A percentile compares a stretch with the other conserved stretches of the same genome.
phyloP scores from a whole-genome alignment of 2,329 filamentous ascomycete species.

The Trichoderma sp. region DNA sequence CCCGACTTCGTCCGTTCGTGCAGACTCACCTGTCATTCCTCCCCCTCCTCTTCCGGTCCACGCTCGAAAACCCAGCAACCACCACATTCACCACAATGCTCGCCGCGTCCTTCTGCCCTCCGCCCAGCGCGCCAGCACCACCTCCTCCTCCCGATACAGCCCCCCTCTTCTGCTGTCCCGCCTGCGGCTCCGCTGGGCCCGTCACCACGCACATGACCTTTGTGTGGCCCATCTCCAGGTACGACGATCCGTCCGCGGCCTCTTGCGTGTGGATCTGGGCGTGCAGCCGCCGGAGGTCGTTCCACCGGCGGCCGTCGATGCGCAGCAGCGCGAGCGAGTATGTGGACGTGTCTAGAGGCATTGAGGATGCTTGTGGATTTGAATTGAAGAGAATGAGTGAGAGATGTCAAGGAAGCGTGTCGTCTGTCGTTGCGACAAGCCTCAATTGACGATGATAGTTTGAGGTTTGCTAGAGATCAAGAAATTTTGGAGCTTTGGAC shows the following conservation, averaged over 20 bases:
- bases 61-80: constrained; percentile 83
- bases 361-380: constrained; percentile 41
- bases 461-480: background rate
- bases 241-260: constrained; percentile 87
- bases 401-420: too few species aligned
- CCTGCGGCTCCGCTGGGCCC: constrained; percentile 72
- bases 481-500: constrained; percentile 27
- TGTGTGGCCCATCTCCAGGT: constrained; percentile 96
- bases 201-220: constrained; percentile 92
- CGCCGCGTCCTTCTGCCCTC: constrained; percentile 47
- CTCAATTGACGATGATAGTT: constrained; percentile 1
- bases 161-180: constrained; percentile 43
- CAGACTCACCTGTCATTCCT: constrained; percentile 70
- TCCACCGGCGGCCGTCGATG: constrained; percentile 88
- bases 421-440: background rate
- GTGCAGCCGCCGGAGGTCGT: constrained; percentile 86
- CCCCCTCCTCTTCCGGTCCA: constrained; percentile 77
- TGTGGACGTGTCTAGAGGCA: constrained; percentile 94
- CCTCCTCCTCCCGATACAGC: constrained; percentile 21
- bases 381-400: background rate
- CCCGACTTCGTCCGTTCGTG: constrained; percentile 39
- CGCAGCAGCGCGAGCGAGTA: constrained; percentile 85
- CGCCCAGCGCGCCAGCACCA: constrained; percentile 39
- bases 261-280: constrained; percentile 92
- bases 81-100: constrained; percentile 80